Evolutionary conservation across 176 grass and related monocot genomes (phyloP).

Genomic region (Avena atlantica): DNA sequence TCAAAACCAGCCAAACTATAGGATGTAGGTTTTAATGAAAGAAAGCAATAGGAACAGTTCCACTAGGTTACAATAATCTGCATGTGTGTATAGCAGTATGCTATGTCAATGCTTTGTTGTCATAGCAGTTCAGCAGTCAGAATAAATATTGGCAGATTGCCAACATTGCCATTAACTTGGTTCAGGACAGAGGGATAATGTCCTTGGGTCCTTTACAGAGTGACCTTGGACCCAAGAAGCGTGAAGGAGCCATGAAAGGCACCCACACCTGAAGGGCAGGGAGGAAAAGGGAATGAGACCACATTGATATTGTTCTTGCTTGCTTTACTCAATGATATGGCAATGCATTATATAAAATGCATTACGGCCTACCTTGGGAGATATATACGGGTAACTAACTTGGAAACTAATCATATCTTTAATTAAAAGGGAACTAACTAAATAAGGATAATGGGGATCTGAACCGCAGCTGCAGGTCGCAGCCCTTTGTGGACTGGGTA

Average conservation of each 20-base stretch:
- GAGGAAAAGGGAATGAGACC: neutral
- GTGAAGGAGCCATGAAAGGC: neutral
- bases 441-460: neutral
- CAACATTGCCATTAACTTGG: slow-evolving; percentile 4
- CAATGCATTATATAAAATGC: neutral
- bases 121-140: neutral
- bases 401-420: neutral
- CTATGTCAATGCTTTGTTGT: neutral
- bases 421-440: neutral
- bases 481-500: neutral
- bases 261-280: neutral
- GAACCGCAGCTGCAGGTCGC: neutral
- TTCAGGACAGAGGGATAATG: neutral
- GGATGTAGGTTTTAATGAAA: neutral
- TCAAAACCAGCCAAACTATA: neutral
- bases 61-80: neutral
- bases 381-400: neutral
- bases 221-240: neutral
- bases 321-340: neutral
- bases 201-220: neutral
- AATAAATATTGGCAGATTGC: neutral
- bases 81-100: neutral
- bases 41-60: neutral
- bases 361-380: neutral
- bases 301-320: neutral